phyloP scores from a whole-genome alignment of 306 rosid genomes.

The Trifolium pratense region DNA sequence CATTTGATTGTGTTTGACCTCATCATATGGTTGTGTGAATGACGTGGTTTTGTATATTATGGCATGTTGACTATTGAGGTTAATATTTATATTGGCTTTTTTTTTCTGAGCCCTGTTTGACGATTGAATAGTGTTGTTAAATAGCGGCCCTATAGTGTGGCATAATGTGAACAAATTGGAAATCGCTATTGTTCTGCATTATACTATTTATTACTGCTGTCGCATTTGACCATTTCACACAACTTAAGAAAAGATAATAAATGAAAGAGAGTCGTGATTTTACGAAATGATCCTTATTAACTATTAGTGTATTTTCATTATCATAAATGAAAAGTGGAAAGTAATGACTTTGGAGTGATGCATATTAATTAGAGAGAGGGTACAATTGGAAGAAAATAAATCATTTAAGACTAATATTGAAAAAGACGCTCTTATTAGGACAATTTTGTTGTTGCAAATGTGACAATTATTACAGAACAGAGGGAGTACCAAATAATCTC shows the following conservation, averaged over 20 bases:
- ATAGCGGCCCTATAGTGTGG: not conserved
- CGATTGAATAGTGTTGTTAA: not conserved
- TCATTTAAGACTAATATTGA: not conserved
- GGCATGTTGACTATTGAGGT: constrained; percentile 33
- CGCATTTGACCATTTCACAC: not conserved
- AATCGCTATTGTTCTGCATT: not conserved
- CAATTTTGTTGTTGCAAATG: not conserved
- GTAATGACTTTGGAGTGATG: no score
- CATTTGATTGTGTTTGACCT: constrained; percentile 3
- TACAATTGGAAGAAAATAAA: not conserved
- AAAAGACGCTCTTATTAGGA: not conserved
- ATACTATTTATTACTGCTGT: not conserved
- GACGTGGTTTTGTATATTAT: constrained; percentile 10
- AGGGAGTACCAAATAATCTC: not conserved
- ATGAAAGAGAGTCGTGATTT: no score
- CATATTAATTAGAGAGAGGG: not conserved
- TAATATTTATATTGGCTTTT: constrained; percentile 15
- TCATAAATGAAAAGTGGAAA: not conserved
- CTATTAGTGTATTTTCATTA: no score
- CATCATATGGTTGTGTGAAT: constrained; percentile 14
- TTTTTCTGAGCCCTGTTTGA: not conserved
- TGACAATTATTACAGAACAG: not conserved
- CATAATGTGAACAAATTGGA: not conserved
- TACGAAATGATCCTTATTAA: not conserved
- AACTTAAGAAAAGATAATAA: no score